Conservation (phyloP, 306 rosid species). For the Quercus mongolica region DNA sequence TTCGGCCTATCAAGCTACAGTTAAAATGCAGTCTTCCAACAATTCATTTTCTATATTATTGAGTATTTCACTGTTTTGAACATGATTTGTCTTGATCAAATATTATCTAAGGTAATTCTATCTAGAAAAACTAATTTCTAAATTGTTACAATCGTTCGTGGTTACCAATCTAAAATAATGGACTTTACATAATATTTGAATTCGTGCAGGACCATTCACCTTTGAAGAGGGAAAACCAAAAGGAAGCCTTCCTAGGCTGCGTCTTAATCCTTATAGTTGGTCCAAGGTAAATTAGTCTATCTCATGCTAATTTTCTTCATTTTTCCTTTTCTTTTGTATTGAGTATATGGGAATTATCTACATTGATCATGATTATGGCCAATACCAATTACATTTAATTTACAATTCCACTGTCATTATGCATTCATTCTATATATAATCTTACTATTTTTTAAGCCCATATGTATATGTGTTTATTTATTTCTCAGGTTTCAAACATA, state of each 20-base stretch:
- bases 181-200: neutral
- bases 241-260: constrained; percentile 41
- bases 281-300: constrained; percentile 33
- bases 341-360: neutral
- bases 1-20: no score
- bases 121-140: no score
- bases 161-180: no score
- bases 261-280: constrained; percentile 51
- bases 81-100: no score
- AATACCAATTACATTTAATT: neutral
- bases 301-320: neutral
- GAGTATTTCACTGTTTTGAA: no score
- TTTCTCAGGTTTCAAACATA: constrained; percentile 44
- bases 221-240: constrained; percentile 39
- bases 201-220: constrained; percentile 46
- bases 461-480: no score
- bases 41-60: no score
- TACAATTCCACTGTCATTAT: neutral
- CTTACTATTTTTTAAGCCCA: no score
- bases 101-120: no score
- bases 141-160: no score
- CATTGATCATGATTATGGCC: neutral
- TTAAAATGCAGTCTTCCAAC: no score
- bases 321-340: no score
- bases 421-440: neutral